phyloP scores from a whole-genome alignment of 768 basidiomycete species.

The Leccinellum luteum region DNA sequence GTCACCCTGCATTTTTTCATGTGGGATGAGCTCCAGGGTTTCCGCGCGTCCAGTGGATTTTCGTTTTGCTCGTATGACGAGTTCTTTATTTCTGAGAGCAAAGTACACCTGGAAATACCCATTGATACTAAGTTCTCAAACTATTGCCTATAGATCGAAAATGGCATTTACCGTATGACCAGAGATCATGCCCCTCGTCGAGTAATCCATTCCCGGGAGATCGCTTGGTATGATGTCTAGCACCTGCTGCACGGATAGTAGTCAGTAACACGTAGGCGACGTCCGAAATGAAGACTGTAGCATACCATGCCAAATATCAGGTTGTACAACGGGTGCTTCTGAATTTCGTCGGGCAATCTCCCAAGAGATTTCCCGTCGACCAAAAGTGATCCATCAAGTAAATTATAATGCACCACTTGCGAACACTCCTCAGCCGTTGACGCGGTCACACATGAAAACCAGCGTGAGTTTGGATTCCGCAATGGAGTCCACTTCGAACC shows the following conservation, averaged over 20 bases:
- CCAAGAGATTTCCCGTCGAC: constrained; percentile 28
- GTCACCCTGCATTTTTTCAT: constrained; percentile 14
- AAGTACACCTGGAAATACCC: constrained; percentile 22
- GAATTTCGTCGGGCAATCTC: constrained; percentile 19
- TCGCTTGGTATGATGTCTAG: constrained; percentile 25
- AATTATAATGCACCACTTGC: constrained; percentile 22
- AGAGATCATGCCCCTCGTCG: constrained; percentile 15
- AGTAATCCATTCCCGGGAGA: constrained; percentile 25
- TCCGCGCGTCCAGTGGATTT: neutral
- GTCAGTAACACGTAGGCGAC: neutral
- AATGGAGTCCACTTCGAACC: constrained; percentile 21
- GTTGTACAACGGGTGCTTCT: constrained; percentile 18
- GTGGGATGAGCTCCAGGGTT: constrained; percentile 25
- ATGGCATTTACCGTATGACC: constrained; percentile 16
- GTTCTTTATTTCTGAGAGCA: constrained; percentile 10
- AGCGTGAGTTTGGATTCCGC: constrained; percentile 14
- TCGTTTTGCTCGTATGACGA: constrained; percentile 20
- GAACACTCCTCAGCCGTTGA: constrained; percentile 4
- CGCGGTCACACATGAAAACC: constrained; percentile 23
- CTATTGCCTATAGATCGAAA: neutral
- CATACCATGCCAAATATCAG: constrained; percentile 22
- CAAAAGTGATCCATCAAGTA: constrained; percentile 26
- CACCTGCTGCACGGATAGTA: constrained; percentile 15
- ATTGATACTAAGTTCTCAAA: neutral
- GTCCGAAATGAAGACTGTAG: neutral